Conservation (phyloP, 768 basidiomycete genomes). For the Kwoniella heveanensis region DNA sequence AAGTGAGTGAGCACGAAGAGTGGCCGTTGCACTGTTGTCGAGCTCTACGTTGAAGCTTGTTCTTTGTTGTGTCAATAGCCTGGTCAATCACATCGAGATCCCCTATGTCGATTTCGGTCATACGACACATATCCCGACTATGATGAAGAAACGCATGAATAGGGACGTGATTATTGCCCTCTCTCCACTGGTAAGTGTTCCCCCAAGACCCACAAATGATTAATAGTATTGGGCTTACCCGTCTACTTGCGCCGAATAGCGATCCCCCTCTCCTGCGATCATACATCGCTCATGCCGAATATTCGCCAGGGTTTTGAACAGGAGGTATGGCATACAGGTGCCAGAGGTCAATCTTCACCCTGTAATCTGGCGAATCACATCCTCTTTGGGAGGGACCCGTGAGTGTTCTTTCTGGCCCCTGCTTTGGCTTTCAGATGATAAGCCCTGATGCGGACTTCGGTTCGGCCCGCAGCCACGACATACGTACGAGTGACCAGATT, state of each 20-base stretch:
- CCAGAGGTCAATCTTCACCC: conserved; percentile 77
- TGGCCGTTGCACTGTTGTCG: too few relatives aligned
- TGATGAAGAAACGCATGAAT: conserved; percentile 70
- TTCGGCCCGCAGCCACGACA: conserved; percentile 31
- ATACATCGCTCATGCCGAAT: conserved; percentile 57
- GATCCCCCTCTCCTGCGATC: conserved; percentile 61
- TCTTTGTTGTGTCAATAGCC: conserved; percentile 57
- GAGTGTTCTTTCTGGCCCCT: conserved; percentile 54
- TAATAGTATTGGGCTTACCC: too few relatives aligned
- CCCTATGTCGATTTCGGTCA: conserved; percentile 77
- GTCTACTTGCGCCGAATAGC: conserved; percentile 59
- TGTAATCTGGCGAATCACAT: conserved; percentile 74
- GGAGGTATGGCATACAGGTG: conserved; percentile 64
- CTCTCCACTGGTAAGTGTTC: conserved; percentile 65
- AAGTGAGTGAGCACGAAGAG: conserved; percentile 59
- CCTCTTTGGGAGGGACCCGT: conserved; percentile 74
- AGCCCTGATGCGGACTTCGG: too few relatives aligned
- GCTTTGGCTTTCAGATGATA: too few relatives aligned
- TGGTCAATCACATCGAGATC: conserved; percentile 72
- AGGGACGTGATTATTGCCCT: conserved; percentile 69
- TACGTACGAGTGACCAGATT: conserved; percentile 35
- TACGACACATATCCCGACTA: conserved; percentile 61
- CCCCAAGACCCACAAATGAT: neutral
- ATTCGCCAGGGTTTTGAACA: conserved; percentile 65
- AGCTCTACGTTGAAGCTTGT: too few relatives aligned